These are phyloP conservation scores for Podaxis sp. DNA, from an alignment of 768 basidiomycete species.

Conservation along the genomic window DNA sequence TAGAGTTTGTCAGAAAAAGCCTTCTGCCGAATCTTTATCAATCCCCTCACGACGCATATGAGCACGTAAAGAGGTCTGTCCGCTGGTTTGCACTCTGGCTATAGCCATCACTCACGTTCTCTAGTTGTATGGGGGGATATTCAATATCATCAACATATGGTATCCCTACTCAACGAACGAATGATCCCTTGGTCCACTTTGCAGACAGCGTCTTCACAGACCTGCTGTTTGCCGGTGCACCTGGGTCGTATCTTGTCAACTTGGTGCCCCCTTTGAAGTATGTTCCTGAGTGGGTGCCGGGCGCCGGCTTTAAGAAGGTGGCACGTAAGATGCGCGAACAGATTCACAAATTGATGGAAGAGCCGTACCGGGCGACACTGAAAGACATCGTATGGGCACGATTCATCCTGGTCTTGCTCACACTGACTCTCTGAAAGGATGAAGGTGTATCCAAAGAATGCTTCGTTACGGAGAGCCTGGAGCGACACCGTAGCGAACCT, in stretches of 20 bases:
- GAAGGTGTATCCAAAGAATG: not conserved
- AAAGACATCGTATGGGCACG: not conserved
- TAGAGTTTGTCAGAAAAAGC: not conserved
- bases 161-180: not conserved
- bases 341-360: not conserved
- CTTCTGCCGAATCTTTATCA: conserved; percentile 6
- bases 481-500: not conserved
- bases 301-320: conserved; percentile 9
- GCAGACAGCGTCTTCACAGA: conserved; percentile 1
- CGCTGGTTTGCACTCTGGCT: no score
- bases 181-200: conserved; percentile 1
- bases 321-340: not conserved
- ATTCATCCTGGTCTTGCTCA: not conserved
- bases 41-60: not conserved
- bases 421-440: not conserved
- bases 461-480: not conserved
- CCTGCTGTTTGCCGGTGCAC: not conserved
- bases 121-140: conserved; percentile 9
- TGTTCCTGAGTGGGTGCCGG: conserved; percentile 17
- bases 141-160: conserved; percentile 8
- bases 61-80: conserved; percentile 1
- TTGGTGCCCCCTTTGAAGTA: conserved; percentile 2
- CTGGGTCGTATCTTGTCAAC: conserved; percentile 15
- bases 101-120: not conserved
- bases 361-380: not conserved